Base-by-base conservation (phyloP, 2,329 filamentous ascomycete species). In the Cladosporium sp. region DNA sequence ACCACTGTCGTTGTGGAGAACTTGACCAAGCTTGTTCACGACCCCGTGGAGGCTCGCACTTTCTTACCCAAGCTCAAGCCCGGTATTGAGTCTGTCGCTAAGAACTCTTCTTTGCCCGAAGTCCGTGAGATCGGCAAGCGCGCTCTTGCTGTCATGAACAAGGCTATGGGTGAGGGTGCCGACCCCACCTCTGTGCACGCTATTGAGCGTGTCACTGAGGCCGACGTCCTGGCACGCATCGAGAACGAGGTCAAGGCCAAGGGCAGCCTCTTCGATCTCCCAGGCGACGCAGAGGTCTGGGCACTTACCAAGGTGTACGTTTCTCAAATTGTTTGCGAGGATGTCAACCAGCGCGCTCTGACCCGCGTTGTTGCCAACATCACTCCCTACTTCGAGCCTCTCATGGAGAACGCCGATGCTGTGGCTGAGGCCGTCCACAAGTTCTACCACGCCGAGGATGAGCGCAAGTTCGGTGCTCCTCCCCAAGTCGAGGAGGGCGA, bases 1-100 rank as follows among this genome's bases (percentile, higher is more conserved):
- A 96, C 94, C 2, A 92, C 96, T 30, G 92, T 99, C 57, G 95
- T 99, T 54, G 89, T 94, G 19, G 94, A 99, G 79, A 99, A 99
- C 78, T 80, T 99, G 79, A 99, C 94, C 61, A 97, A 96, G 80
- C 86, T 99, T 34, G 94, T 99, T 28, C 94, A 99, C 75, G 92
- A 90, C 73, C 94, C 94, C 14, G 86, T 96, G 61, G 94, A 99
- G 79, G 94, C 94, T 36, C 85, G 94, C 65, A 90, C 90, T 58
- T 99, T 99, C 82, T 78, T 99, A 72, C 94, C 94, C 54, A 97
- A 96, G 77, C 82, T 99, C 55, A 89, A 90, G 70, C 94, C 94
- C 43, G 94, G 94, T 84, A 89, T 99, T 49, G 91, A 97, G 80
- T 84, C 82, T 58, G 93, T 99, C 59, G 85, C 87, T 65, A 87